Evolutionary conservation across 495 filamentous ascomycete species (phyloP).

Genomic region (Penicillium macrosclerotiorum): DNA sequence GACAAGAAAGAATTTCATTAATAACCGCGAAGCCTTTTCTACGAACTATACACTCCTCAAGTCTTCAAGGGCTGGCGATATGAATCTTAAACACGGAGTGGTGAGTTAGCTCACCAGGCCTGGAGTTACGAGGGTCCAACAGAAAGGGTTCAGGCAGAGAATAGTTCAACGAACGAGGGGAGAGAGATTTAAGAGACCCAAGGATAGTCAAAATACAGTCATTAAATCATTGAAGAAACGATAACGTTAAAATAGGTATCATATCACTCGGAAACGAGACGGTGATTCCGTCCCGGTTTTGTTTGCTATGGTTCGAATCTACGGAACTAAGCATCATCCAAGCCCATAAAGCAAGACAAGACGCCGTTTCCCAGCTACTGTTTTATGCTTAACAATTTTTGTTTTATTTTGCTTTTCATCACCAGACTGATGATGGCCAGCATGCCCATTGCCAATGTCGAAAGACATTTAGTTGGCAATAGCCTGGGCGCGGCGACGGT

Average conservation of each 20-base stretch:
- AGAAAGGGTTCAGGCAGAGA: not conserved
- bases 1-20: too few relatives aligned
- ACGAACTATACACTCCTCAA: too few relatives aligned
- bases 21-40: too few relatives aligned
- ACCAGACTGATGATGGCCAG: conserved; percentile 12
- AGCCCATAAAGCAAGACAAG: conserved; percentile 43
- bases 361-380: conserved; percentile 36
- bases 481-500: conserved; percentile 81
- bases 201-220: conserved; percentile 20
- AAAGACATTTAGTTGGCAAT: conserved; percentile 58
- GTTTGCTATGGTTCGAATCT: conserved; percentile 37
- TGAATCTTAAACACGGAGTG: not conserved
- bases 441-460: conserved; percentile 29
- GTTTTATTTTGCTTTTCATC: conserved; percentile 22
- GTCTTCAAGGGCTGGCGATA: too few relatives aligned
- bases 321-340: conserved; percentile 40
- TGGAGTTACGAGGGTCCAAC: too few relatives aligned
- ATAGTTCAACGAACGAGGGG: not conserved
- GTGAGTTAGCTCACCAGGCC: too few relatives aligned
- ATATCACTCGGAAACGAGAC: conserved; percentile 36
- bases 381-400: conserved; percentile 29
- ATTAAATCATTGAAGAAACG: conserved; percentile 32
- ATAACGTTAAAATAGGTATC: conserved; percentile 37
- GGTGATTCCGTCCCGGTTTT: conserved; percentile 25
- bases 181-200: conserved; percentile 3